A percentile compares a stretch with the other conserved stretches of the same genome.
Evolutionary conservation across 2,329 filamentous ascomycete genomes (phyloP).

Genomic region (Ascocoryne sarcoides): DNA sequence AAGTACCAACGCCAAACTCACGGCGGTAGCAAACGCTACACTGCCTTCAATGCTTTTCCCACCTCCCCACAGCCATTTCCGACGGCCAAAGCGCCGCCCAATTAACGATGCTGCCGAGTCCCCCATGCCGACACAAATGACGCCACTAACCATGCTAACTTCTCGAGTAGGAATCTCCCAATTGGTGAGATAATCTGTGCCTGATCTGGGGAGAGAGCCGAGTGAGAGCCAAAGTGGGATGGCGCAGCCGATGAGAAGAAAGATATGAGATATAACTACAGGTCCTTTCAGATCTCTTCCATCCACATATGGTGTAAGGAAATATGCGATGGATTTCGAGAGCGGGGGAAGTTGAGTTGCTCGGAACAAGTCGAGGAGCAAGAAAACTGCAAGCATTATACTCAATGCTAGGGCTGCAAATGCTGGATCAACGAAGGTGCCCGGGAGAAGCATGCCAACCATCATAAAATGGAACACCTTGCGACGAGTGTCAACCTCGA

Average conservation of each 20-base stretch:
- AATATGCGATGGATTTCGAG: constrained; percentile 74
- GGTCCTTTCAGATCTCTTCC: constrained; percentile 87
- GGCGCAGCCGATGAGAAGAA: constrained; percentile 87
- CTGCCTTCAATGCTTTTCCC: constrained; percentile 91
- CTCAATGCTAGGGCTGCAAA: constrained; percentile 74
- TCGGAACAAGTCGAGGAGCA: constrained; percentile 80
- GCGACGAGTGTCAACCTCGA: constrained; percentile 88
- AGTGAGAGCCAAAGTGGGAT: constrained; percentile 89
- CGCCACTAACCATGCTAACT: constrained; percentile 82
- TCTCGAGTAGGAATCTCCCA: constrained; percentile 73
- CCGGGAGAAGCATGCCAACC: constrained; percentile 88
- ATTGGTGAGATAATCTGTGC: constrained; percentile 47
- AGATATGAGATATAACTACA: constrained; percentile 93
- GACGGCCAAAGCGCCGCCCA: constrained; percentile 73
- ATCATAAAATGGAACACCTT: constrained; percentile 99
- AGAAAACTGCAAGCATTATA: constrained; percentile 72
- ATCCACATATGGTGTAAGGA: constrained; percentile 89
- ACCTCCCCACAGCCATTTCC: constrained; percentile 94
- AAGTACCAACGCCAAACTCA: constrained; percentile 62
- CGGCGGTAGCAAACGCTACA: constrained; percentile 71
- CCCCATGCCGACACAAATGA: constrained; percentile 90
- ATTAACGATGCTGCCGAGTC: constrained; percentile 89
- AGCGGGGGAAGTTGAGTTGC: constrained; percentile 87
- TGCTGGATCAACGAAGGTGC: constrained; percentile 76
- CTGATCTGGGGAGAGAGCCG: constrained; percentile 54